A percentile compares a stretch with the other conserved stretches of the same genome.
These are phyloP conservation scores for Lasiosphaeria ovina DNA, from an alignment of 495 filamentous ascomycete species.

Conservation along the genomic window DNA sequence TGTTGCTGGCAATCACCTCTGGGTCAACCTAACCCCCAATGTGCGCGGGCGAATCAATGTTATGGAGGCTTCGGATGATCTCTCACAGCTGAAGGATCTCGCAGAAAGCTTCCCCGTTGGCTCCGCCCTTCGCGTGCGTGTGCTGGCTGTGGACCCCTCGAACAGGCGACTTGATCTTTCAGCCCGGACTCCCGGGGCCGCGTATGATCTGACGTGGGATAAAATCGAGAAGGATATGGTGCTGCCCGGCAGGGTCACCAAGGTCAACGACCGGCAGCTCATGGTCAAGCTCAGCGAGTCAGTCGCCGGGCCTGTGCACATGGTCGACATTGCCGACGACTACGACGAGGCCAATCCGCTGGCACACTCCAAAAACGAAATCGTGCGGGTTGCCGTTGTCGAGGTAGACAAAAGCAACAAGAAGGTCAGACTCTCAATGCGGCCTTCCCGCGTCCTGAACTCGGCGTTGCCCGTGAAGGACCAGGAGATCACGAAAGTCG, in stretches of 20 bases:
- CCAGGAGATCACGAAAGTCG: conserved; percentile 64
- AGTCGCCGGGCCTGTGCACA: conserved; percentile 68
- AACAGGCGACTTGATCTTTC: conserved; percentile 79
- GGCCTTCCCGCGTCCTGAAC: conserved; percentile 83
- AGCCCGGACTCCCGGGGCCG: conserved; percentile 56
- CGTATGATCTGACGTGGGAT: conserved; percentile 59
- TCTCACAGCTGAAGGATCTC: conserved; percentile 70
- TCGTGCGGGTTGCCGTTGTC: conserved; percentile 77
- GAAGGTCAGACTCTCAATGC: conserved; percentile 72
- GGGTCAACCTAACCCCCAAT: conserved; percentile 89
- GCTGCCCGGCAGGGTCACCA: conserved; percentile 77
- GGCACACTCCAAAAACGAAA: conserved; percentile 73
- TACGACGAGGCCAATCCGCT: conserved; percentile 66
- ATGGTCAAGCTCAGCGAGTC: conserved; percentile 80
- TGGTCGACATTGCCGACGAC: conserved; percentile 82
- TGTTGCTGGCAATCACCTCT: conserved; percentile 68
- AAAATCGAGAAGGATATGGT: conserved; percentile 75
- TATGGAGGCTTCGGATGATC: conserved; percentile 82
- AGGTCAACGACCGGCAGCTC: conserved; percentile 75
- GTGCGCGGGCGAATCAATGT: conserved; percentile 78
- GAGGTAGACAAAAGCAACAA: conserved; percentile 81
- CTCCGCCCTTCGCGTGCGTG: conserved; percentile 75
- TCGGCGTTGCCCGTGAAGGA: conserved; percentile 82
- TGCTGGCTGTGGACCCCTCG: conserved; percentile 68
- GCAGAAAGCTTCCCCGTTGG: conserved; percentile 85